Conservation (phyloP, 257 asterid genomes). For the Solanum medicagineum region DNA sequence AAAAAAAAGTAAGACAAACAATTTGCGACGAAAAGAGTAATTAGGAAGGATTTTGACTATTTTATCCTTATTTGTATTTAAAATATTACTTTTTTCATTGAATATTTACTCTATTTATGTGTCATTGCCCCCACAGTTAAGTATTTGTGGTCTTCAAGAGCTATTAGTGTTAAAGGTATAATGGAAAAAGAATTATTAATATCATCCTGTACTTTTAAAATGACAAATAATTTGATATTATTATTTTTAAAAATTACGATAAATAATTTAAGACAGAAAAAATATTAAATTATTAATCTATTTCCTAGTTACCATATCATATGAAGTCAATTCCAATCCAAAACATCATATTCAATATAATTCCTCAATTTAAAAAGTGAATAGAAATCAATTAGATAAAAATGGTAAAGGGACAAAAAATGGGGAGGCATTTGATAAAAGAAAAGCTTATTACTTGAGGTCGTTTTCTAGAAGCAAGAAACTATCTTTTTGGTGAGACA, state of each 20-base stretch:
- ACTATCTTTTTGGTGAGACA: not conserved
- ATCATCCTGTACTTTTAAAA: not conserved
- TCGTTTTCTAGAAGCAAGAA: not conserved
- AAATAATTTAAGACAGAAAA: too few species aligned
- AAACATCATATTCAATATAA: too few species aligned
- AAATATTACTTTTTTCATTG: not conserved
- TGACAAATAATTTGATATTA: too few species aligned
- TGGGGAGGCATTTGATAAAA: not conserved
- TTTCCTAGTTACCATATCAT: not conserved
- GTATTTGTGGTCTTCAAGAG: not conserved
- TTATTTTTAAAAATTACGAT: too few species aligned
- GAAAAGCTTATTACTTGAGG: not conserved
- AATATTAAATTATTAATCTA: not conserved
- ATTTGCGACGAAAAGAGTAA: not conserved
- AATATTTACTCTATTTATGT: not conserved
- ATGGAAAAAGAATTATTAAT: not conserved
- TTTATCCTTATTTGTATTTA: not conserved
- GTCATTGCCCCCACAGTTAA: not conserved
- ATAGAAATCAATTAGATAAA: not conserved
- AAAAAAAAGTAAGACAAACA: too few species aligned
- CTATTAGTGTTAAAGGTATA: not conserved
- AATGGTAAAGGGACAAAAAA: not conserved
- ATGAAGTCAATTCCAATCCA: not conserved
- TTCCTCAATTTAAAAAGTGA: not conserved
- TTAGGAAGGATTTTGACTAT: not conserved